These are phyloP conservation scores for Tuber calosporum DNA, from an alignment of 495 filamentous ascomycete species.

Conservation along the genomic window DNA sequence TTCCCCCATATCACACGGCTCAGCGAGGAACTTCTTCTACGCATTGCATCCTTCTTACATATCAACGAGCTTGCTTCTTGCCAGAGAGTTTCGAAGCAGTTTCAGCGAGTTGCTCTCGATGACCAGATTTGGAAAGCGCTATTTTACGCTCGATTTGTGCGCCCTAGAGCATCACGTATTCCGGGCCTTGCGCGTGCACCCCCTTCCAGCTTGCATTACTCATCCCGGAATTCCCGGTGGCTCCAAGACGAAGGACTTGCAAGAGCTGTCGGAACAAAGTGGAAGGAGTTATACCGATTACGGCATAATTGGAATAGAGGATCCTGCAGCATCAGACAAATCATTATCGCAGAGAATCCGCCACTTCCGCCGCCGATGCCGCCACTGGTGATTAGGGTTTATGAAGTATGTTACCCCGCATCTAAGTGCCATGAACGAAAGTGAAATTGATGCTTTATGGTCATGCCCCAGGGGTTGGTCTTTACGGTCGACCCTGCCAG, in stretches of 20 bases:
- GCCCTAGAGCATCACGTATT: constrained; percentile 69
- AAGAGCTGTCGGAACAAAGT: constrained; percentile 54
- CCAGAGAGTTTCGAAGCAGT: constrained; percentile 71
- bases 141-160: constrained; percentile 85
- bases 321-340: constrained; percentile 69
- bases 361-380: constrained; percentile 49
- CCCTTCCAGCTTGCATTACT: constrained; percentile 53
- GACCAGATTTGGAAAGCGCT: constrained; percentile 84
- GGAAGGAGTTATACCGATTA: constrained; percentile 87
- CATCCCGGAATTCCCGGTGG: constrained; percentile 71
- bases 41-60: constrained; percentile 71
- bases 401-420: constrained; percentile 30
- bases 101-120: constrained; percentile 68
- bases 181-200: constrained; percentile 52
- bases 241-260: constrained; percentile 62
- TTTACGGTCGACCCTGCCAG: constrained; percentile 64
- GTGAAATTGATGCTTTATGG: constrained; percentile 51
- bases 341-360: constrained; percentile 51
- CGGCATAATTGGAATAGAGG: constrained; percentile 88
- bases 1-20: constrained; percentile 48
- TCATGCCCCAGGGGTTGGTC: constrained; percentile 65
- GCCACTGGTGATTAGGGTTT: constrained; percentile 43
- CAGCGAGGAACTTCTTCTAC: constrained; percentile 80
- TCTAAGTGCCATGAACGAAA: constrained; percentile 11
- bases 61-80: constrained; percentile 61